Base-by-base conservation (phyloP, 768 basidiomycete genomes). In the Tricholoma bakamatsutake region DNA sequence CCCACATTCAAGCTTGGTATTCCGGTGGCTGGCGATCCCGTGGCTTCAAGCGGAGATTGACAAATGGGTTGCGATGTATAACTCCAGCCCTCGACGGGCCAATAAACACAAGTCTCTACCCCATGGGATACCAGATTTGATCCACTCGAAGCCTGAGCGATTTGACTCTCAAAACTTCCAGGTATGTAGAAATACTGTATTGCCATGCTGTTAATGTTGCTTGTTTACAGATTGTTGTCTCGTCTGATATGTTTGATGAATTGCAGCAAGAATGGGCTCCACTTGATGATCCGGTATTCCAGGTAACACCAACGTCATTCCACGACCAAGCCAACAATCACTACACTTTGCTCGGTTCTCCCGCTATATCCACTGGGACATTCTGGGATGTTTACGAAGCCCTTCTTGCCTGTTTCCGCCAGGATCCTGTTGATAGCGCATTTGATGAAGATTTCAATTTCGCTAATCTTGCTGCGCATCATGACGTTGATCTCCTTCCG, bases 41-140 rank as follows among this genome's bases (percentile, higher is more conserved):
- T 72, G 66, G 65, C 52, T 73, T 17, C 73, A 74, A 52, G 31
- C 24, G n/a, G n/a, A n/a, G n/a, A n/a, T n/a, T n/a, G n/a, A n/a
- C n/a, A n/a, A n/a, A n/a, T n/a, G n/a, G n/a, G 35, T 54, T 1
- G 11, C 30, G 9, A 57, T 50, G 7, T 33, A 52, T 13, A 71
- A 69, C 47, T 33, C 28, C 10, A 65, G 62, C 1, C 46, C 46
- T 4, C 58, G 17, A 75, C 72, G 53, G 27, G 66, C 10, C n/a
- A n/a, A n/a, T n/a, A n/a, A n/a, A n/a, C n/a, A n/a, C n/a, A n/a
- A n/a, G n/a, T n/a, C n/a, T n/a, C 65, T 74, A 8, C 73, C 71
- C 12, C 66, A 70, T 39, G 70, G 68, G 7, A 55, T 65, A 28
- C 58, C 73, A 0, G 56, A 57, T n/a, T 45, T 64, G 2, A 72